Base-by-base conservation (phyloP, 1,139 yeast species). In the Tardiomyces depauwii region DNA sequence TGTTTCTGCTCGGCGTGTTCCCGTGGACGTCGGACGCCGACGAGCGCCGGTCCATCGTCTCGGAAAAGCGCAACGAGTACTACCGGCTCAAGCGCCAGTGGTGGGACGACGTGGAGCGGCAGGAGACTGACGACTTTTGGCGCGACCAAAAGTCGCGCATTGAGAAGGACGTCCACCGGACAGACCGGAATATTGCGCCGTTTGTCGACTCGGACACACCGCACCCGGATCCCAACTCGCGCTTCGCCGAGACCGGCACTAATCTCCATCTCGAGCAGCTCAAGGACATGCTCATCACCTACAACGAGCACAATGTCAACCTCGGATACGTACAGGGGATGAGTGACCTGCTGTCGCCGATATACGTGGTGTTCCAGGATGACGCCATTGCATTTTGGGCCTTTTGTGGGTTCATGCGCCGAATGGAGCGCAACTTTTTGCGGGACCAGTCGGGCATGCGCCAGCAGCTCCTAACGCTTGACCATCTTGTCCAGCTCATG, bases 301-400 rank as follows among this genome's bases (percentile, higher is more conserved):
- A 83, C 59, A 89, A 91, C 62, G 89, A 85, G 63, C 76, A 80
- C 62, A 91, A 91, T 62, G 72, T 70, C 43, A 82, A 87, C 54
- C 67, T 93, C 55, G 98, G 98, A 0, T 91, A 91, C 59, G 96
- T 91, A 19, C 99, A 91, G 66, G 99, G 99, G 1, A 91, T 91
- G 99, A 81, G 94, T 9, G 99, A 91, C 62, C 68, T 91, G 46
- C 69, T 93, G 39, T 82, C 96, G 0, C 97, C 97, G 1, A 65
- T 91, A 5, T 93, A 88, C 60, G 84, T 80, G 41, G 74, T 79
- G 7, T 67, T 86, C 41, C 79, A 80, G 57, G 95, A 89, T 61
- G 96, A 89, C 55, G 71, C 81, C 0, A 59, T 87, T 30, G 72
- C 95, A 2, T 91, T 91, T 62, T 88, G 96, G 94, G 82, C 91